Evolutionary conservation across 169 alveolate genomes (phyloP).

Genomic region (Plasmodium sp.): DNA sequence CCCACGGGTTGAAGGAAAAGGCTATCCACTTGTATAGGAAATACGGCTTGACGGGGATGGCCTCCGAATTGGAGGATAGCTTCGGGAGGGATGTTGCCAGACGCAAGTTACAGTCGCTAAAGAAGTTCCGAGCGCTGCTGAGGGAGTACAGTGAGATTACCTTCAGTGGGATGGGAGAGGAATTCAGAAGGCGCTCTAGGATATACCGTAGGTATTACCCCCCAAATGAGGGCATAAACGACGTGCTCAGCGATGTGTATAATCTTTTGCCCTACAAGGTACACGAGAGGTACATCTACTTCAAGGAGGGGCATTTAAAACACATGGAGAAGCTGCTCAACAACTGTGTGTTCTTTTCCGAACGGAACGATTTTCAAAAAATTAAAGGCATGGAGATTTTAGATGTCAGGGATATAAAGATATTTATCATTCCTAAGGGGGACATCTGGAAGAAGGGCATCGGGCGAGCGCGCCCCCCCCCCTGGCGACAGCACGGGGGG

Average conservation of each 20-base stretch:
- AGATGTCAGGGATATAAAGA: constrained; percentile 2
- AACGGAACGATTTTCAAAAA: background rate
- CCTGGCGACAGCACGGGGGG: too few species aligned
- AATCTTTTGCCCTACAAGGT: background rate
- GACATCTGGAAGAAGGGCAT: background rate
- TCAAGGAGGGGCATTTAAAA: constrained; percentile 27
- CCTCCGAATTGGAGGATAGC: background rate
- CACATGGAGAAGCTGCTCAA: background rate
- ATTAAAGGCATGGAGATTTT: background rate
- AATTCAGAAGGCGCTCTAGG: background rate
- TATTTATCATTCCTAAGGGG: background rate
- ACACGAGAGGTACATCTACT: background rate
- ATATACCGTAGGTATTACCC: background rate
- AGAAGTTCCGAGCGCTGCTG: background rate
- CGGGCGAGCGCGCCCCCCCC: background rate
- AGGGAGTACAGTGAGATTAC: background rate
- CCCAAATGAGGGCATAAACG: background rate
- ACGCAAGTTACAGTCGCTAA: background rate
- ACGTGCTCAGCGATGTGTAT: background rate
- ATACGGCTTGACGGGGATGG: background rate
- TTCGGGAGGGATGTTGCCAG: background rate
- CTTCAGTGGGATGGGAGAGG: background rate
- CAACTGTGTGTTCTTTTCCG: background rate
- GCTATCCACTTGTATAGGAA: background rate
- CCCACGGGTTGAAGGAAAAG: background rate